A percentile compares a stretch with the other conserved stretches of the same genome.
These are phyloP conservation scores for Nakazawaea wyomingensis DNA, from an alignment of 805 yeast species.

Conservation along the genomic window DNA sequence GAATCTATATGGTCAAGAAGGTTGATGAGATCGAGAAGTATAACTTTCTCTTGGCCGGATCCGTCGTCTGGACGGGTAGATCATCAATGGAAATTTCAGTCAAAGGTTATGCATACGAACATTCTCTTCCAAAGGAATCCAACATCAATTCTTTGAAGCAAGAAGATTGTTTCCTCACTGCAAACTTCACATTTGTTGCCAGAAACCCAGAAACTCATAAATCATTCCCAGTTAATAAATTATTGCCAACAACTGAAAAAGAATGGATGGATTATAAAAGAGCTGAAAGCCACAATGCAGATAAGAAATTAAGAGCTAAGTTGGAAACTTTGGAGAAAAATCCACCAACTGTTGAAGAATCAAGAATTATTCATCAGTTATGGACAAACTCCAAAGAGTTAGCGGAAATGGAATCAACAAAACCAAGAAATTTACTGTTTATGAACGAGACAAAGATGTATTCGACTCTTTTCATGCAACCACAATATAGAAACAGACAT, in stretches of 20 bases:
- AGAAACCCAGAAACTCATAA: conserved; percentile 90
- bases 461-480: conserved; percentile 89
- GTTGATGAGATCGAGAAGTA: conserved; percentile 71
- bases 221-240: conserved; percentile 78
- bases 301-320: conserved; percentile 74
- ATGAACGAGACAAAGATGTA: conserved; percentile 69
- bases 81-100: conserved; percentile 95
- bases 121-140: conserved; percentile 45
- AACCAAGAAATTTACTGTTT: conserved; percentile 48
- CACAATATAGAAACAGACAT: conserved; percentile 92
- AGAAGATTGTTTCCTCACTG: conserved; percentile 73
- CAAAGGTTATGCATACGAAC: conserved; percentile 74
- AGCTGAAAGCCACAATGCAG: conserved; percentile 86
- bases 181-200: conserved; percentile 93
- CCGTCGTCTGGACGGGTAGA: conserved; percentile 90
- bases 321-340: conserved; percentile 52
- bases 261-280: conserved; percentile 83
- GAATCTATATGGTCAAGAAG: conserved; percentile 81
- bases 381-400: conserved; percentile 48
- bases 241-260: conserved; percentile 66
- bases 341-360: conserved; percentile 78
- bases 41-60: conserved; percentile 83
- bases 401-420: conserved; percentile 26
- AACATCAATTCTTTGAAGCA: conserved; percentile 54
- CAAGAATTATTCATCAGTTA: conserved; percentile 68